These are phyloP conservation scores for Rhizoctonia solani DNA, from an alignment of 1,284 basidiomycete species.

Conservation along the genomic window DNA sequence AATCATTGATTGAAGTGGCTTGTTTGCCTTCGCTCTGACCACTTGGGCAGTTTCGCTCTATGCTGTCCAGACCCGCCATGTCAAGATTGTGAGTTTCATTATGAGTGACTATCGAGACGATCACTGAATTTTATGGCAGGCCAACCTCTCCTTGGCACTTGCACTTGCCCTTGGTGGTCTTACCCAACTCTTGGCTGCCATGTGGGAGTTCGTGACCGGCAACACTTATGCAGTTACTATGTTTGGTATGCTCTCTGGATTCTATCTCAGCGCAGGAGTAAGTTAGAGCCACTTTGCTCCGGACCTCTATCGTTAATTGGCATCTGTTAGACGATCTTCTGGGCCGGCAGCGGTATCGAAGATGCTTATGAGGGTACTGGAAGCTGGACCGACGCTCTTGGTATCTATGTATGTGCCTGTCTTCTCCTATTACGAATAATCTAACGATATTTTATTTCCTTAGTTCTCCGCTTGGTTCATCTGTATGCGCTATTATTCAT, in stretches of 20 bases:
- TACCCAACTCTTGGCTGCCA: conserved; percentile 51
- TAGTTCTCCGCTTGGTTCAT: conserved; percentile 30
- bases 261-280: conserved; percentile 45
- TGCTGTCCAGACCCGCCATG: conserved; percentile 44
- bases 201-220: conserved; percentile 49
- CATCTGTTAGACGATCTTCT: conserved; percentile 18
- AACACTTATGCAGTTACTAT: conserved; percentile 54
- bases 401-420: conserved; percentile 22
- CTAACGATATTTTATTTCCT: not conserved
- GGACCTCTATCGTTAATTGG: not conserved
- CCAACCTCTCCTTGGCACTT: conserved; percentile 47
- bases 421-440: not conserved
- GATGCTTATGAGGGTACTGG: conserved; percentile 15
- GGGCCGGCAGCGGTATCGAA: conserved; percentile 26
- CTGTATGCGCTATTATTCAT: conserved; percentile 8
- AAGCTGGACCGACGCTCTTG: not conserved
- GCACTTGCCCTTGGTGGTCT: conserved; percentile 45
- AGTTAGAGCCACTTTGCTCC: not conserved
- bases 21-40: conserved; percentile 25
- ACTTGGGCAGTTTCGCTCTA: conserved; percentile 25
- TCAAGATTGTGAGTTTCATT: conserved; percentile 40
- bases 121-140: conserved; percentile 8
- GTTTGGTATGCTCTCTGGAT: conserved; percentile 49
- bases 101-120: not conserved
- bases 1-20: conserved; percentile 1